phyloP scores from a whole-genome alignment of 2,329 filamentous ascomycete species.

The Penicillium hordei region DNA sequence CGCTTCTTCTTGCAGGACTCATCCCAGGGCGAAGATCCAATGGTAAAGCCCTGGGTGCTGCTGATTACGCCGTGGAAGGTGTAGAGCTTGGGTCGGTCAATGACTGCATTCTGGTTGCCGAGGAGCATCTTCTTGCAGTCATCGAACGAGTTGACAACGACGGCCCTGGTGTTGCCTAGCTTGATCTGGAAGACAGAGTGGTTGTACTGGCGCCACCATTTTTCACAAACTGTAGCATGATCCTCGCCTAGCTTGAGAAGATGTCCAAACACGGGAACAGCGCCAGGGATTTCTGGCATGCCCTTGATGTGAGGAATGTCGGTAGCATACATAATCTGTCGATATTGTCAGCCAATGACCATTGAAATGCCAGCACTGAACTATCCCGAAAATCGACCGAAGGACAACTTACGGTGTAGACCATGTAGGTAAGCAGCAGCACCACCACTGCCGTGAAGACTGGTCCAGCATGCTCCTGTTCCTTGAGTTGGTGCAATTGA shows the following conservation, averaged over 20 bases:
- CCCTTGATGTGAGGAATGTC: constrained; percentile 58
- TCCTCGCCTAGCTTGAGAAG: constrained; percentile 56
- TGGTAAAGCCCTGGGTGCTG: constrained; percentile 70
- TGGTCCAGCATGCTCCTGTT: neutral
- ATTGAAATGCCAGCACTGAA: neutral
- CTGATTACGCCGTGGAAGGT: constrained; percentile 75
- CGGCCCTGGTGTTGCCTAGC: constrained; percentile 53
- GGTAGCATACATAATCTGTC: constrained; percentile 35
- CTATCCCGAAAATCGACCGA: neutral
- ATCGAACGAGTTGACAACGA: constrained; percentile 73
- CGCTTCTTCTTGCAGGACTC: constrained; percentile 70
- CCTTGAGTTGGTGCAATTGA: neutral
- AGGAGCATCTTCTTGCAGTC: constrained; percentile 67
- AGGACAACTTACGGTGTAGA: neutral
- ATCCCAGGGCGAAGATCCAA: constrained; percentile 76
- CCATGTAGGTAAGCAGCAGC: neutral
- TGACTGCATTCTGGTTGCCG: constrained; percentile 69
- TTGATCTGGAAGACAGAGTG: constrained; percentile 57
- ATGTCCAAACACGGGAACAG: constrained; percentile 58
- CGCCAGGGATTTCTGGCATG: constrained; percentile 57
- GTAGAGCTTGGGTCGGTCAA: constrained; percentile 70
- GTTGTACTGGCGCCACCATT: constrained; percentile 57
- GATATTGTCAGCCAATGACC: neutral
- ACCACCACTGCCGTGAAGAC: neutral
- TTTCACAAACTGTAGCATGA: constrained; percentile 53